phyloP scores from a whole-genome alignment of 441 rosid genomes.

The Hypseocharis bilobata region DNA sequence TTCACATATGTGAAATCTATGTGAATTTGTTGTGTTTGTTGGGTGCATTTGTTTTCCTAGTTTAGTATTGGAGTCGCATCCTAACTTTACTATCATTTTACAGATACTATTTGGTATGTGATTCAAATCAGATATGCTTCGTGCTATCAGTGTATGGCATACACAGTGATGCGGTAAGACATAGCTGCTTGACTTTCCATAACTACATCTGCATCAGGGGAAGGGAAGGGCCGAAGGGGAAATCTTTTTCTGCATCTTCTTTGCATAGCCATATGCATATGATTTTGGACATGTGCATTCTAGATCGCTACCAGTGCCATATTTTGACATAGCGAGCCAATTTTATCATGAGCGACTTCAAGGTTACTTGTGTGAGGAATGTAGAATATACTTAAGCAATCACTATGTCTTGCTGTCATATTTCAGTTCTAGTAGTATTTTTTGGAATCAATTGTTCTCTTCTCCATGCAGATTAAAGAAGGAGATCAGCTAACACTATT shows the following conservation, averaged over 20 bases:
- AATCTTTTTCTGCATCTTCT: too few species aligned
- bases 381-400: not conserved
- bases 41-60: not conserved
- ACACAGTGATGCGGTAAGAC: slow-evolving; percentile 39
- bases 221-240: too few species aligned
- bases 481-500: slow-evolving; percentile 48
- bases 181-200: slow-evolving; percentile 12
- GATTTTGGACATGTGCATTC: not conserved
- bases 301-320: not conserved
- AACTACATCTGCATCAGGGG: not conserved
- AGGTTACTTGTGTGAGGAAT: not conserved
- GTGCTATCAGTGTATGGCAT: slow-evolving; percentile 52
- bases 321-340: not conserved
- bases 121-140: slow-evolving; percentile 48
- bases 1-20: not conserved
- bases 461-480: slow-evolving; percentile 55
- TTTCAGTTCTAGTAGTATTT: not conserved
- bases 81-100: slow-evolving; percentile 11
- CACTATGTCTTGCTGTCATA: not conserved
- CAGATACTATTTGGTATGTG: slow-evolving; percentile 61
- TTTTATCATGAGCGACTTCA: not conserved
- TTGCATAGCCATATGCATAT: too few species aligned
- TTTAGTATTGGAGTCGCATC: not conserved
- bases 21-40: not conserved
- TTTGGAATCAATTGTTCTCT: not conserved